These are phyloP conservation scores for Graphilbum fragrans DNA, from an alignment of 2,329 filamentous ascomycete genomes.

Conservation along the genomic window DNA sequence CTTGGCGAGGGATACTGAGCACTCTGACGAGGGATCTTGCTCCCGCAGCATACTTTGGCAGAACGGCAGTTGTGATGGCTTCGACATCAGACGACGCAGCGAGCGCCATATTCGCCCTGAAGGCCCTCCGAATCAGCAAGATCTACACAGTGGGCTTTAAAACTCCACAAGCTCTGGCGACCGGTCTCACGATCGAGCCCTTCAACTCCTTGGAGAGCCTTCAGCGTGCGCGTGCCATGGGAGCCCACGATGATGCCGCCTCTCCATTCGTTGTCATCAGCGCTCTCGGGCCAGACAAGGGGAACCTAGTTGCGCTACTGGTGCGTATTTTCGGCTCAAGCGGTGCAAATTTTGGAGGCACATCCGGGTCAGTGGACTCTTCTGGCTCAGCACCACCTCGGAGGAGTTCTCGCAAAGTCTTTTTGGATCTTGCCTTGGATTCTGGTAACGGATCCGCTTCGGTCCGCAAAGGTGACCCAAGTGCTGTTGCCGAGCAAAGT, in stretches of 20 bases:
- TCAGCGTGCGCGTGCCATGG: conserved; percentile 36
- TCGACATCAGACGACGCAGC: conserved; percentile 64
- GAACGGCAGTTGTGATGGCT: conserved; percentile 65
- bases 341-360: conserved; percentile 15
- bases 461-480: conserved; percentile 53
- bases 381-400: neutral
- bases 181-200: conserved; percentile 61
- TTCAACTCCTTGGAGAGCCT: conserved; percentile 63
- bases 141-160: conserved; percentile 80
- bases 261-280: conserved; percentile 75
- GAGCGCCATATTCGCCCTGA: conserved; percentile 66
- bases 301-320: conserved; percentile 64
- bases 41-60: conserved; percentile 66
- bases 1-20: conserved; percentile 75
- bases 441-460: conserved; percentile 18
- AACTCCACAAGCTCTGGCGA: conserved; percentile 46
- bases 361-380: conserved; percentile 12
- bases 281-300: conserved; percentile 66
- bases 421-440: conserved; percentile 60
- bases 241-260: conserved; percentile 22
- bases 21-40: conserved; percentile 73
- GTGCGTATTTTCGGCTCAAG: conserved; percentile 56
- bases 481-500: conserved; percentile 56
- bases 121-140: conserved; percentile 61
- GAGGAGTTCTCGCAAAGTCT: conserved; percentile 46